Evolutionary conservation across 352 stramenopile genomes (phyloP).

Genomic region (Phytophthora tubulina): DNA sequence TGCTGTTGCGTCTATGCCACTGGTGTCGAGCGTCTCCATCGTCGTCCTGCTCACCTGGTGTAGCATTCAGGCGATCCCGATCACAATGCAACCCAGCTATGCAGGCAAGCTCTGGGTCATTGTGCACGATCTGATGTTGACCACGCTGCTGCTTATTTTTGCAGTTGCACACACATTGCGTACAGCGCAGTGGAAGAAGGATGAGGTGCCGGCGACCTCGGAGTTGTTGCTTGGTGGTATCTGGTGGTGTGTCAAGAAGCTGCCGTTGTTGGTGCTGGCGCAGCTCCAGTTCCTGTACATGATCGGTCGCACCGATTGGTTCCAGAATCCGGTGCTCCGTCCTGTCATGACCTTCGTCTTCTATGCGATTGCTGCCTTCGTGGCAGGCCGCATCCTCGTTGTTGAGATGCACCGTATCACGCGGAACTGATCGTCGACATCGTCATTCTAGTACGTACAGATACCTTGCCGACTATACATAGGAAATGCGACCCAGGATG

Average conservation of each 20-base stretch:
- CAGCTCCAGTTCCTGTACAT: conserved; percentile 72
- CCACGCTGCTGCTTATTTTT: conserved; percentile 75
- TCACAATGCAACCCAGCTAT: conserved; percentile 78
- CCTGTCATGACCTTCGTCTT: conserved; percentile 72
- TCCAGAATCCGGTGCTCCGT: conserved; percentile 81
- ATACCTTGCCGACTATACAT: conserved; percentile 23
- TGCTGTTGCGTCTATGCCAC: conserved; percentile 68
- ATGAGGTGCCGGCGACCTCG: conserved; percentile 65
- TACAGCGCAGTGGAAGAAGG: conserved; percentile 73
- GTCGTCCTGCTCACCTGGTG: conserved; percentile 58
- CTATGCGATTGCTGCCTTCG: conserved; percentile 43
- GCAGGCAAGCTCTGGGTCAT: conserved; percentile 72
- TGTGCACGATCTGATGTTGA: conserved; percentile 66
- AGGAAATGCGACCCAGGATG: conserved; percentile 17
- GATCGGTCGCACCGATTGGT: conserved; percentile 71
- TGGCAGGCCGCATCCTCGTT: conserved; percentile 65
- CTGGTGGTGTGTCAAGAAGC: conserved; percentile 55
- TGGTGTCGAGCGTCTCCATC: conserved; percentile 70
- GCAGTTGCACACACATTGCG: conserved; percentile 73
- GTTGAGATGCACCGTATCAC: conserved; percentile 69
- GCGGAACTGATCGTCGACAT: conserved; percentile 41
- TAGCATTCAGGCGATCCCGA: conserved; percentile 63
- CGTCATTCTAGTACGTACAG: neutral
- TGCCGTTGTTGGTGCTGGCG: conserved; percentile 58
- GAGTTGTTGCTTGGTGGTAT: conserved; percentile 65